A percentile compares a stretch with the other conserved stretches of the same genome.
phyloP scores from a whole-genome alignment of 192 early-diverging fungal species.

The Coemansia sp. region DNA sequence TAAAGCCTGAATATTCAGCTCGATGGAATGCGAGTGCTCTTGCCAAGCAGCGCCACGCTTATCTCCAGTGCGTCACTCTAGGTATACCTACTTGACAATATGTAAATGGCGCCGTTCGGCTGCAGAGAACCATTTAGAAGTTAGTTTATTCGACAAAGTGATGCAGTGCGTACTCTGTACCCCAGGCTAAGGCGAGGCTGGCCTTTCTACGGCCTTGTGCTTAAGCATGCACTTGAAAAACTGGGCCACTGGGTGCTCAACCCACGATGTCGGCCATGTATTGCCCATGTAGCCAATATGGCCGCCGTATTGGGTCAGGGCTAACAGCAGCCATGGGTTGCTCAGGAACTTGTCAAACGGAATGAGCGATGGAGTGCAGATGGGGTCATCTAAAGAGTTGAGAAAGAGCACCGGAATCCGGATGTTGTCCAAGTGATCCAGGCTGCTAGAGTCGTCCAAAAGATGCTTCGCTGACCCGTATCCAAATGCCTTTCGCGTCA shows the following conservation, averaged over 20 bases:
- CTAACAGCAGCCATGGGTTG: conserved; percentile 84
- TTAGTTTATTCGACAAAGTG: not conserved
- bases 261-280: conserved; percentile 51
- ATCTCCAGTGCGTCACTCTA: conserved; percentile 8
- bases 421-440: conserved; percentile 64
- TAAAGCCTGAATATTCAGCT: not conserved
- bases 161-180: too few species aligned
- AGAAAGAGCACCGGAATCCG: conserved; percentile 83
- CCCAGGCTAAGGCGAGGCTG: not conserved
- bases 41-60: conserved; percentile 11
- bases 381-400: conserved; percentile 89
- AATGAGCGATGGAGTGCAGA: conserved; percentile 68
- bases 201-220: conserved; percentile 3
- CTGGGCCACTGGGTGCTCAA: conserved; percentile 52
- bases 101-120: not conserved
- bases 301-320: conserved; percentile 80
- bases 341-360: conserved; percentile 72
- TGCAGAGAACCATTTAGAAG: not conserved
- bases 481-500: conserved; percentile 76
- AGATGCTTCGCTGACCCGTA: conserved; percentile 87
- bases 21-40: not conserved
- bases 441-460: conserved; percentile 69
- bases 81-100: not conserved
- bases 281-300: conserved; percentile 80
- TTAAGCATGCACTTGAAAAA: conserved; percentile 49